phyloP scores from a whole-genome alignment of 2,329 filamentous ascomycete genomes.

The Epichloe gansuensis region DNA sequence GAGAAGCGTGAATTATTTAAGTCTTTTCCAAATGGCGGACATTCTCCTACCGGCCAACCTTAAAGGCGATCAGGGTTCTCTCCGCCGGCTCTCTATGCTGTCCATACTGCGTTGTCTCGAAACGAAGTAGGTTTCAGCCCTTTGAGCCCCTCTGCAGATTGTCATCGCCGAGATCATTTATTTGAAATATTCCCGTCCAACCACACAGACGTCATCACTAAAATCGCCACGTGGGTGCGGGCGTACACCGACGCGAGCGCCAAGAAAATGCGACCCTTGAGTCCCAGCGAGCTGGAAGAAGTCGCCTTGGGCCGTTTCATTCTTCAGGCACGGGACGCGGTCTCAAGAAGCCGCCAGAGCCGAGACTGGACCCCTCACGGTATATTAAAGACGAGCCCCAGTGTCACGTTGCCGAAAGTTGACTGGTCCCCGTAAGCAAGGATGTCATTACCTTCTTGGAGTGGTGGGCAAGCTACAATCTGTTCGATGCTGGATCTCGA shows the following conservation, averaged over 20 bases:
- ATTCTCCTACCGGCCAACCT: slow-evolving; percentile 26
- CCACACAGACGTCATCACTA: slow-evolving; percentile 18
- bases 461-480: slow-evolving; percentile 48
- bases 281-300: slow-evolving; percentile 8
- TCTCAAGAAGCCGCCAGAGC: slow-evolving; percentile 37
- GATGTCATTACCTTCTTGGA: slow-evolving; percentile 57
- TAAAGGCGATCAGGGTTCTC: slow-evolving; percentile 26
- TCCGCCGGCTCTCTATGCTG: slow-evolving; percentile 49
- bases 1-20: slow-evolving; percentile 31
- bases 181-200: slow-evolving; percentile 42
- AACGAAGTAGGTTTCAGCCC: slow-evolving; percentile 49
- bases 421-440: slow-evolving; percentile 21
- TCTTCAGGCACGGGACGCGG: slow-evolving; percentile 33
- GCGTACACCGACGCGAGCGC: slow-evolving; percentile 16
- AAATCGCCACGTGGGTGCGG: slow-evolving; percentile 21
- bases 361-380: slow-evolving; percentile 40
- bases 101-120: slow-evolving; percentile 51
- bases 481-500: slow-evolving; percentile 39
- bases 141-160: slow-evolving; percentile 34
- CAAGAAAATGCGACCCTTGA: slow-evolving; percentile 9
- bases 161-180: slow-evolving; percentile 37
- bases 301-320: slow-evolving; percentile 32
- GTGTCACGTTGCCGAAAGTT: slow-evolving; percentile 10
- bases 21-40: slow-evolving; percentile 38
- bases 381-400: slow-evolving; percentile 22